Evolutionary conservation across 2,329 filamentous ascomycete species (phyloP), one percentile per base, ranked within the genome.

Genomic region (Colletotrichum brevisporum): DNA sequence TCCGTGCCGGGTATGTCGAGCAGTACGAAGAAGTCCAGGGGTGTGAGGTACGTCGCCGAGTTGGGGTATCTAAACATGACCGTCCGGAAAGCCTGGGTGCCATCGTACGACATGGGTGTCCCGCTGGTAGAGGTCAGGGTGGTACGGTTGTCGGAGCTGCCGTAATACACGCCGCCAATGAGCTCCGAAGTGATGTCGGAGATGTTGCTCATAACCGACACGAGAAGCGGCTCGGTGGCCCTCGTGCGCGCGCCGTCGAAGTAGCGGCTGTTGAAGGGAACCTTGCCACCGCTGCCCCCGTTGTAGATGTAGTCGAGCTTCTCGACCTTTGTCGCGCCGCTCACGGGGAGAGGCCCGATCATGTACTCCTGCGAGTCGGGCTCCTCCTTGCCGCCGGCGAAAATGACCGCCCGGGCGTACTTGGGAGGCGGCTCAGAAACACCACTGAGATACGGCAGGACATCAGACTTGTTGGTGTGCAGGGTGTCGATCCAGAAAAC

Each of bases 331-430:
- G 83, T 84, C 18, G 78, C 70, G 21, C 72, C 60, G 8, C 74
- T 75, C 4, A 85, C 77, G 2, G 85, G 85, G 4, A 87, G 77
- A 2, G 85, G 84, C 0, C 85, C 84, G 31, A 86, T 79, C 78
- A 84, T 83, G 71, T 83, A 85, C 70, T 86, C 83, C 64, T 84
- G 81, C 5, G 81, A 82, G 31, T 82, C 78, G 1, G 84, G 83
- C 13, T 80, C 77, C 4, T 73, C 70, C 53, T 80, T 82, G 0
- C 80, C 82, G 12, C 82, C 81, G 65, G 84, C 79, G 50, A 83
- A 83, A 48, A 86, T 79, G 59, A 85, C 81, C 1, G 79, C 83
- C 24, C 83, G 77, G 31, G 85, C 85, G 74, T 83, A 86, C 15
- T 81, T 79, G 12, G 75, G 63, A 1, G 84, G 84, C 5, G 72